These are phyloP conservation scores for Halenospora varia DNA, from an alignment of 495 filamentous ascomycete species.

Conservation along the genomic window DNA sequence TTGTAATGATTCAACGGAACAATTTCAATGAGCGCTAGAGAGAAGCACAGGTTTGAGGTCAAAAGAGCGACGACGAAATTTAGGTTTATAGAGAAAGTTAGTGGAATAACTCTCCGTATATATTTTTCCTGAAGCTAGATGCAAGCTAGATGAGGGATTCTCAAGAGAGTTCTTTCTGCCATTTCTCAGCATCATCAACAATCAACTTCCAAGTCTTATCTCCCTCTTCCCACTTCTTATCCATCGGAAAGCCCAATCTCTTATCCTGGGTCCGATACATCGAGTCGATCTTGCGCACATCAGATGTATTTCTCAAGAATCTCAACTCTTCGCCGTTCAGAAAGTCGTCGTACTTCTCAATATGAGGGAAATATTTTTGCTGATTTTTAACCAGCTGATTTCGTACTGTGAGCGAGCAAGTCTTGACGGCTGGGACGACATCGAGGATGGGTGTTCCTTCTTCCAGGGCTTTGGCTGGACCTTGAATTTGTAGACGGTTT, in stretches of 20 bases:
- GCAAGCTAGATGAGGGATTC: too few relatives aligned
- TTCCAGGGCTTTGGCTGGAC: background rate
- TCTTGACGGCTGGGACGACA: slow-evolving; percentile 5
- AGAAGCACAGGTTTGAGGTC: too few relatives aligned
- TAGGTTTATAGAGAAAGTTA: too few relatives aligned
- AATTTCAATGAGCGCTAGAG: too few relatives aligned
- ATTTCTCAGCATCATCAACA: slow-evolving; percentile 7
- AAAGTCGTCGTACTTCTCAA: slow-evolving; percentile 24
- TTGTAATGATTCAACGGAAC: too few relatives aligned
- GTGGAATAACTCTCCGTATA: too few relatives aligned
- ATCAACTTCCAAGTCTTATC: slow-evolving; percentile 12
- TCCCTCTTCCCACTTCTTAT: slow-evolving; percentile 2
- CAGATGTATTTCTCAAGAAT: slow-evolving; percentile 31
- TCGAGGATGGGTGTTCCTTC: background rate
- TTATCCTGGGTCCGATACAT: slow-evolving; percentile 36
- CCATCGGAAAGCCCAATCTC: slow-evolving; percentile 1
- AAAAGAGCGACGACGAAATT: too few relatives aligned
- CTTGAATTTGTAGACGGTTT: background rate
- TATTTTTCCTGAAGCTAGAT: too few relatives aligned
- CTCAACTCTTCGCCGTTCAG: slow-evolving; percentile 27
- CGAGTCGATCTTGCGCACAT: slow-evolving; percentile 36
- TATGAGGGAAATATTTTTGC: slow-evolving; percentile 13
- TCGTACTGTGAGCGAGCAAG: slow-evolving; percentile 1
- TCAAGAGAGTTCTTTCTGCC: background rate
- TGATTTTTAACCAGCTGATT: slow-evolving; percentile 22